Conservation (phyloP, 306 rosid genomes). For the Crataegus laevigata region DNA sequence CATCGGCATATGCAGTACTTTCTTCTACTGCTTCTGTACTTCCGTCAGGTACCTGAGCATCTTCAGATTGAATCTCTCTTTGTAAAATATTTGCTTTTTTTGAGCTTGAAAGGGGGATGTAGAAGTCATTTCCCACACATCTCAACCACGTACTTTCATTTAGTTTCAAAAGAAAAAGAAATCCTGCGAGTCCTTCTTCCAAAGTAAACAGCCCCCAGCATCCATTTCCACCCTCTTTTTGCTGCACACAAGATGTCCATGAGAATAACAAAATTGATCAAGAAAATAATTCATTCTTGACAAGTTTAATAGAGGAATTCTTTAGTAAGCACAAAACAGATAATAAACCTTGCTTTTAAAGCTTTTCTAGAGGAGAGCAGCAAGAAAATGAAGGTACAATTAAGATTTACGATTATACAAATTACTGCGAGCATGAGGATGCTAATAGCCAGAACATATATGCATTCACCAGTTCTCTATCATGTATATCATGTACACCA, state of each 20-base stretch:
- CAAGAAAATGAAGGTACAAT: background rate
- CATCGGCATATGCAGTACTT: slow-evolving; percentile 47
- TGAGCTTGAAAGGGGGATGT: slow-evolving; percentile 55
- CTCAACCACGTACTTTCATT: slow-evolving; percentile 67
- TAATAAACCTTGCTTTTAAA: slow-evolving; percentile 8
- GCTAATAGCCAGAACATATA: slow-evolving; percentile 5
- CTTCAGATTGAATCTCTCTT: slow-evolving; percentile 26
- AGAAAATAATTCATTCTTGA: background rate
- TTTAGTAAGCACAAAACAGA: background rate
- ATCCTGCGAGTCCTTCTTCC: slow-evolving; percentile 69
- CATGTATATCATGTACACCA: background rate
- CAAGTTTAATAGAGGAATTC: background rate
- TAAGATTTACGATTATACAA: background rate
- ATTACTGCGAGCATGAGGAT: background rate
- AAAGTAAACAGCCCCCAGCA: slow-evolving; percentile 46
- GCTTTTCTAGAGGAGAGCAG: background rate
- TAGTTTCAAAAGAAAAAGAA: slow-evolving; percentile 78
- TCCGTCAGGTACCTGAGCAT: slow-evolving; percentile 18
- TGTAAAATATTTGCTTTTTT: slow-evolving; percentile 23
- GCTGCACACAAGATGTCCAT: slow-evolving; percentile 41
- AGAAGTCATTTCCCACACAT: slow-evolving; percentile 61
- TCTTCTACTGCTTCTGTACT: slow-evolving; percentile 28
- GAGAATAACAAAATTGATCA: background rate
- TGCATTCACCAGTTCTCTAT: background rate
- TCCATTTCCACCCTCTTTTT: slow-evolving; percentile 56